Evolutionary conservation across 2,329 filamentous ascomycete genomes (phyloP), one percentile per base, ranked within the genome.

Genomic region (Colletotrichum cuscutae): DNA sequence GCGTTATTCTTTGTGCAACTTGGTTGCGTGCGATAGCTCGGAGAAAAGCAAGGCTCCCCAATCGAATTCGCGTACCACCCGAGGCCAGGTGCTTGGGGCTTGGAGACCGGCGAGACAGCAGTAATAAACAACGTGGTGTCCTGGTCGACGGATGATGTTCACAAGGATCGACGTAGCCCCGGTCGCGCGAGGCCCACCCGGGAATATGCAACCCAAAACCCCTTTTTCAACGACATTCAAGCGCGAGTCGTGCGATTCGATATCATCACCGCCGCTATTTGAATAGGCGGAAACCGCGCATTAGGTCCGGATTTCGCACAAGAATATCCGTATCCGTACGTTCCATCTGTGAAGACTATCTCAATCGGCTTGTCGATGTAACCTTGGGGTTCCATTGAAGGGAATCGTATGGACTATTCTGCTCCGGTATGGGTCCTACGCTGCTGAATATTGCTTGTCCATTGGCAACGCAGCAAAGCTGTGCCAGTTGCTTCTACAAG

Each of bases 51-150:
- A 59, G 24, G 13, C 19, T 35, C 53, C 5, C 5, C 42, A 49
- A 19, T 22, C n/a, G 32, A 52, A 19, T 11, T 54, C 53, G 19
- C 30, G 53, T 60, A 54, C 56, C 46, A 56, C 59, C 66, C 42
- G 35, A 60, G 61, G 19, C 65, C 70, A 60, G 46, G 70, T 64
- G 35, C 32, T 52, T 70, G 54, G 70, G 53, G 69, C 69, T n/a
- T 26, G 9, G 3, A 24, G 28, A 22, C 32, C 59, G 22, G 70
- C 54, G 56, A 61, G 63, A 67, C 56, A 53, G 35, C 66, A 59
- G 65, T n/a, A 68, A 69, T 59, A 54, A 60, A 72, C 42, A 72
- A 69, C 69, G 65, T 72, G 69, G 59, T 72, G 70, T 59, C 59
- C 60, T 28, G 32, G 60, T 70, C 59, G 66, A 42, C 65, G 62